Base-by-base conservation (phyloP, 192 early-diverging fungal genomes). In the Jimgerdemannia flammicorona region DNA sequence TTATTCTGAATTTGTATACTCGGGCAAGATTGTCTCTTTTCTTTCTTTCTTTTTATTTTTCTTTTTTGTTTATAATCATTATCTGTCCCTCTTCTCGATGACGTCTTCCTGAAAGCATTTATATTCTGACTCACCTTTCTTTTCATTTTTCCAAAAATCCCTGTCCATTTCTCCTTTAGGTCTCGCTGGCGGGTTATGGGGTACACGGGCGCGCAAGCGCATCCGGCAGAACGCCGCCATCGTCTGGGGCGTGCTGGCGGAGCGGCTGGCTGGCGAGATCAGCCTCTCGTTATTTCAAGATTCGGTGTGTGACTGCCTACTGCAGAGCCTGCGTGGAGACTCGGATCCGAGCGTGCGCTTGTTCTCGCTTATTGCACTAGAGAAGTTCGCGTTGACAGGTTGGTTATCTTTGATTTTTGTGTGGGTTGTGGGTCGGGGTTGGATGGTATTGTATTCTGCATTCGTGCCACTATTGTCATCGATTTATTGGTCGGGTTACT, bases 371-470 rank as follows among this genome's bases (percentile, higher is more conserved):
- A 76, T 89, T 39, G 87, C 87, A 2, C 74, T 89, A 20, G 87
- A 89, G 70, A 89, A 89, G 72, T 89, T 89, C 67, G 80, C 82
- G 66, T 71, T 88, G 4, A 88, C 87, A 39, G 87, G 87, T 81
- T 29, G 29, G 29, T 29, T 29, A 29, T 29, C 29, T 29, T 29
- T 29, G 29, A 29, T 29, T 29, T 29, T 29, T 29, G 29, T 29
- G 29, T 29, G 29, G 29, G 29, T 29, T 29, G 29, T 29, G 29
- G 1, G 29, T 29, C 29, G 29, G 29, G 29, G 29, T 29, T 29
- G 29, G 29, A 29, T 29, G 29, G 29, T 29, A 29, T 29, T 0
- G 29, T 29, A 29, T 29, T 29, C 29, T 29, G 29, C 29, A 29
- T 29, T 29, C 29, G 29, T 29, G 29, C 29, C 29, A 29, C 29